A percentile compares a stretch with the other conserved stretches of the same genome.
Conservation (phyloP, 805 yeast species). For the Kregervanrija delftensis region DNA sequence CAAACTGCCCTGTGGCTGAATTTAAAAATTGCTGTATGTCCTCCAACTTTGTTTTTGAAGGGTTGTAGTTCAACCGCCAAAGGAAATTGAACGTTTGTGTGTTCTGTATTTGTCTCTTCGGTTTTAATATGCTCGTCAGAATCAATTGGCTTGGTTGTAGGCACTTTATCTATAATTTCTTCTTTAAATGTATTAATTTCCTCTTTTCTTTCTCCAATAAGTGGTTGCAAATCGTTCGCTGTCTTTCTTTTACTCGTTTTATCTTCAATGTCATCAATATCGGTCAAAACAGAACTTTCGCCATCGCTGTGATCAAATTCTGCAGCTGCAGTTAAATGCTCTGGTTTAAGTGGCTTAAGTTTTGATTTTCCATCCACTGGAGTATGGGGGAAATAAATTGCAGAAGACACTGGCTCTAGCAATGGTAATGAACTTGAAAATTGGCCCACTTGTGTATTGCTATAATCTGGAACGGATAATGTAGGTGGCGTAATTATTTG, state of each 20-base stretch:
- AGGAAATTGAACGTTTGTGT: conserved; percentile 34
- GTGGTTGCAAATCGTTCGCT: conserved; percentile 16
- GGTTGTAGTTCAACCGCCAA: conserved; percentile 87
- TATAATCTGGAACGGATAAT: background rate
- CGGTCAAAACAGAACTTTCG: too few species aligned
- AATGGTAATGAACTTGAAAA: conserved; percentile 15
- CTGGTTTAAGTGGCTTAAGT: conserved; percentile 17
- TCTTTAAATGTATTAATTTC: too few species aligned
- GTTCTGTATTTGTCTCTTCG: background rate
- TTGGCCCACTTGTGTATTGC: background rate
- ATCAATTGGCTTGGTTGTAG: too few species aligned
- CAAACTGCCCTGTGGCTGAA: conserved; percentile 91
- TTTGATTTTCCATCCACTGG: conserved; percentile 27
- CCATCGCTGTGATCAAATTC: conserved; percentile 34
- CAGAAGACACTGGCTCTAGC: conserved; percentile 59
- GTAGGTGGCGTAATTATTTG: background rate
- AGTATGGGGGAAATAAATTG: conserved; percentile 65
- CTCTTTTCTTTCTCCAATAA: too few species aligned
- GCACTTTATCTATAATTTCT: too few species aligned
- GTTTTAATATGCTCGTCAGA: too few species aligned
- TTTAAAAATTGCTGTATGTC: conserved; percentile 93
- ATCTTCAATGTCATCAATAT: conserved; percentile 13
- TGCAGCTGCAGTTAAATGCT: conserved; percentile 43
- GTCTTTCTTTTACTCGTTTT: conserved; percentile 20
- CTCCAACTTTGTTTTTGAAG: conserved; percentile 92